Conservation (phyloP, 2,329 filamentous ascomycete species). For the Conoideocrella luteorostrata region DNA sequence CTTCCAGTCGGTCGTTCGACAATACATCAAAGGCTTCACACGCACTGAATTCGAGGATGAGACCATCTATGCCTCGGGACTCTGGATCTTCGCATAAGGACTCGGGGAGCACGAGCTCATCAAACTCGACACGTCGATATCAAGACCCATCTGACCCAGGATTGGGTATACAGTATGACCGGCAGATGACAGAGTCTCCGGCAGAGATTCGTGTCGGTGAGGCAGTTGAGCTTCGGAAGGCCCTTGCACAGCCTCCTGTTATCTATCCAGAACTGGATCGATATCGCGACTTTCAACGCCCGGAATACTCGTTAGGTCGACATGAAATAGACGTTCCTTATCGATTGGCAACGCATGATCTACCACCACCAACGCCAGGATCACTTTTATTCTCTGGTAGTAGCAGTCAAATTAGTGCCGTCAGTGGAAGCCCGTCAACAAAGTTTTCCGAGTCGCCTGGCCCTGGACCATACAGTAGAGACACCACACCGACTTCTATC, state of each 20-base stretch:
- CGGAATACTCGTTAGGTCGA: conserved; percentile 25
- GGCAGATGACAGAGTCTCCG: conserved; percentile 36
- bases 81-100: conserved; percentile 32
- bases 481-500: conserved; percentile 72
- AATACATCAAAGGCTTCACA: conserved; percentile 26
- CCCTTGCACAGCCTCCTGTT: conserved; percentile 33
- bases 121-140: conserved; percentile 27
- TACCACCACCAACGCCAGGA: conserved; percentile 58
- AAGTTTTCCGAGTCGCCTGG: conserved; percentile 67
- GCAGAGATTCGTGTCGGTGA: conserved; percentile 37
- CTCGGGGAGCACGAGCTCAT: conserved; percentile 33
- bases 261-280: conserved; percentile 57
- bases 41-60: neutral
- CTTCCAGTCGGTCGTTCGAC: conserved; percentile 28
- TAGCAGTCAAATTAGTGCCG: conserved; percentile 49
- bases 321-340: conserved; percentile 42
- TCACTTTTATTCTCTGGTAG: conserved; percentile 49
- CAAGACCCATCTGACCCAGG: conserved; percentile 29
- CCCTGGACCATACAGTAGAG: conserved; percentile 65
- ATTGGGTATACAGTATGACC: conserved; percentile 32
- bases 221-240: conserved; percentile 32
- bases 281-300: conserved; percentile 44
- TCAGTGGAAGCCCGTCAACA: conserved; percentile 68
- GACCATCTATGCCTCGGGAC: conserved; percentile 21
- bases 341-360: conserved; percentile 55